These are phyloP conservation scores for Lagenidium sp. DNA, from an alignment of 352 stramenopile genomes.

Conservation along the genomic window DNA sequence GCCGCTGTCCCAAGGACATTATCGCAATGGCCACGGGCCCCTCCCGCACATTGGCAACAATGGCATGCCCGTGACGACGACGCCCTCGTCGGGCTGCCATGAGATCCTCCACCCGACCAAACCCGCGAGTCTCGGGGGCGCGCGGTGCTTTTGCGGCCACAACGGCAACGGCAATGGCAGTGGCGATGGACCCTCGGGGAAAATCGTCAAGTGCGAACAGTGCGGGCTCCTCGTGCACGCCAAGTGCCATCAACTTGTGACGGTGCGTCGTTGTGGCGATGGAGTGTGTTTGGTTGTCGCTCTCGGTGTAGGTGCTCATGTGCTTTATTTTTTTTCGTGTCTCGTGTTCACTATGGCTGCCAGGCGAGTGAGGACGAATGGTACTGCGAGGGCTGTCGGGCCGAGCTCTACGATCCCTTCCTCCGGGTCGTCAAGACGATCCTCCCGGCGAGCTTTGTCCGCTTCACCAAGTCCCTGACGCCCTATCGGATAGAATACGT, in stretches of 20 bases:
- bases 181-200: slow-evolving; percentile 19
- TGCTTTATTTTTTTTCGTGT: not conserved
- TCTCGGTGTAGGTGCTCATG: too few relatives aligned
- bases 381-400: slow-evolving; percentile 66
- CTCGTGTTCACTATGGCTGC: not conserved
- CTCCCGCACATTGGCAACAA: not conserved
- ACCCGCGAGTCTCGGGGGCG: slow-evolving; percentile 20
- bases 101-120: slow-evolving; percentile 26
- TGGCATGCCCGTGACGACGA: not conserved
- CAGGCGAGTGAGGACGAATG: slow-evolving; percentile 28
- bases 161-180: not conserved
- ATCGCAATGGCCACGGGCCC: too few relatives aligned
- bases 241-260: slow-evolving; percentile 68
- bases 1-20: too few relatives aligned
- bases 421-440: slow-evolving; percentile 48
- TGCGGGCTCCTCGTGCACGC: slow-evolving; percentile 59
- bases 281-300: not conserved
- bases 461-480: slow-evolving; percentile 39
- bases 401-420: slow-evolving; percentile 67
- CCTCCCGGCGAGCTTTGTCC: slow-evolving; percentile 41
- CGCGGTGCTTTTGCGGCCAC: slow-evolving; percentile 51
- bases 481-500: slow-evolving; percentile 57
- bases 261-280: too few relatives aligned
- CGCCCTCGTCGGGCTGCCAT: slow-evolving; percentile 10
- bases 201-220: slow-evolving; percentile 35